These are phyloP conservation scores for Vanrija sp. DNA, from an alignment of 1,284 basidiomycete genomes.

Conservation along the genomic window DNA sequence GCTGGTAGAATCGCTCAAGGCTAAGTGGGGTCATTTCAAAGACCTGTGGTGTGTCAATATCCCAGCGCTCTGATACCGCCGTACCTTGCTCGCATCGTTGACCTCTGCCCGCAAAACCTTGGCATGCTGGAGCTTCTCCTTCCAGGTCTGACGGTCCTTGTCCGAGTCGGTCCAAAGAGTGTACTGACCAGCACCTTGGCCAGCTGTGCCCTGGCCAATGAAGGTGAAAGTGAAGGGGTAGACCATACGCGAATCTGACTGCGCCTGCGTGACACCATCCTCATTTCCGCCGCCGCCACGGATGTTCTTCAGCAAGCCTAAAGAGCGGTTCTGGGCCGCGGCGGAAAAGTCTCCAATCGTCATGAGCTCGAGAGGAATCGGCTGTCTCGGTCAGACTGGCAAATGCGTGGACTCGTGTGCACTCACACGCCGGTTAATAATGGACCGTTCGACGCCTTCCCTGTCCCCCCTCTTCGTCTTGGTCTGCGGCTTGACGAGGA, in stretches of 20 bases:
- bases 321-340: conserved; percentile 29
- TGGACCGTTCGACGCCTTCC: conserved; percentile 39
- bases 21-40: conserved; percentile 85
- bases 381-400: conserved; percentile 52
- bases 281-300: conserved; percentile 32
- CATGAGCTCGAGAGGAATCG: conserved; percentile 82
- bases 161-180: conserved; percentile 79
- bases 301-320: conserved; percentile 30
- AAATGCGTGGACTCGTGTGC: background rate
- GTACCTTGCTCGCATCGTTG: conserved; percentile 80
- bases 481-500: conserved; percentile 72
- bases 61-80: background rate
- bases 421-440: conserved; percentile 59
- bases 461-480: conserved; percentile 64
- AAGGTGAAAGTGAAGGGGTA: conserved; percentile 71
- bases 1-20: conserved; percentile 74
- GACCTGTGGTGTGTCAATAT: conserved; percentile 42
- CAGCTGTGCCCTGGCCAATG: conserved; percentile 75
- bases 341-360: conserved; percentile 73
- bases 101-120: conserved; percentile 77
- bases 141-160: conserved; percentile 77
- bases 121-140: conserved; percentile 80
- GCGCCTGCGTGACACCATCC: background rate
- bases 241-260: conserved; percentile 61
- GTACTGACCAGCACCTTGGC: conserved; percentile 59